Base-by-base conservation (phyloP, 352 stramenopile species). In the Poterioochromonas sp. region DNA sequence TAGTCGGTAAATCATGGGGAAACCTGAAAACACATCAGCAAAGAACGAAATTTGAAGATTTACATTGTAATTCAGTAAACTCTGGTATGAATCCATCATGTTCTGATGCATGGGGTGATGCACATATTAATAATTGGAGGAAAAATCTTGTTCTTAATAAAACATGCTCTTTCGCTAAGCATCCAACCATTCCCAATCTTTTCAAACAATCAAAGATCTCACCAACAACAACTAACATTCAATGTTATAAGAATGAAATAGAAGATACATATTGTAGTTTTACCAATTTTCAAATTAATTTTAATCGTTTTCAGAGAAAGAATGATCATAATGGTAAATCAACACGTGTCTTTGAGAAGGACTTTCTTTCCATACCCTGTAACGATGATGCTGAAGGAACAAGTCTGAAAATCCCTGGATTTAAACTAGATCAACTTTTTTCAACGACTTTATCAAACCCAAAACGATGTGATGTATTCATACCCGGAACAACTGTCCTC, bases 1-100 rank as follows among this genome's bases (percentile, higher is more conserved):
- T 35, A 29, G 65, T 74, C 5, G 65, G 65, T 20, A 74, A 74
- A n/a, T 74, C 65, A n/a, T 74, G 43, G 39, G 65, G 65, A 63
- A 58, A 26, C 5, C 34, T 74, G 32, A 58, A 43, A 37, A 12
- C 5, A 39, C 12, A 39, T 8, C 29, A 15, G 18, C 26, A 74
- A 58, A 74, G 65, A 53, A 5, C 15, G 32, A 5, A n/a, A 58
- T 74, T 62, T 37, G 65, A 74, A 60, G 29, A 43, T 34, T n/a
- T 74, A 5, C 73, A 74, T 37, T 74, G 65, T n/a, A 74, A 74
- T n/a, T 49, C 65, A 15, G 12, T n/a, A 12, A 20, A 5, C 15
- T 58, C 65, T n/a, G 12, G 12, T 29, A 8, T 12, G 53, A 60
- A 62, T 12, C 12, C 65, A 37, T 58, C 32, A 12, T 74, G 65